A percentile compares a stretch with the other conserved stretches of the same genome.
phyloP scores from a whole-genome alignment of 169 alveolate genomes.

The Theileria equi region DNA sequence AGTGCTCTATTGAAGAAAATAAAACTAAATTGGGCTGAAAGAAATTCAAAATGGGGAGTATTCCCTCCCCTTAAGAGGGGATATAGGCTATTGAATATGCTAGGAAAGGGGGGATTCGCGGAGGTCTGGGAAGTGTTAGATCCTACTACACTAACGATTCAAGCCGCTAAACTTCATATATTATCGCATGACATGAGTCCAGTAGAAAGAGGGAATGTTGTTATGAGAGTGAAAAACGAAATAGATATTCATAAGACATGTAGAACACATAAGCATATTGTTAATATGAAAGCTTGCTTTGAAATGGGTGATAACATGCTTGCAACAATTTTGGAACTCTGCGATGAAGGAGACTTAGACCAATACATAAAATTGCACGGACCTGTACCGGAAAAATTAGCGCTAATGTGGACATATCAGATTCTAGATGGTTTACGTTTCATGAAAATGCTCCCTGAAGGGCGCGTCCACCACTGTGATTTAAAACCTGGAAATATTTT shows the following conservation, averaged over 20 bases:
- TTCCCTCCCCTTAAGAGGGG: slow-evolving; percentile 75
- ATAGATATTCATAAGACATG: slow-evolving; percentile 83
- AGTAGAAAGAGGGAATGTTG: slow-evolving; percentile 79
- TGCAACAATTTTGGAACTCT: slow-evolving; percentile 80
- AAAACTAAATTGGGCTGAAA: slow-evolving; percentile 70
- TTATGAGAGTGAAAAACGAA: slow-evolving; percentile 84
- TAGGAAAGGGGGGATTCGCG: slow-evolving; percentile 89
- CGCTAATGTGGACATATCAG: slow-evolving; percentile 84
- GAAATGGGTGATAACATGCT: slow-evolving; percentile 83
- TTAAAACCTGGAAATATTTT: slow-evolving; percentile 86
- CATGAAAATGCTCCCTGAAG: slow-evolving; percentile 81
- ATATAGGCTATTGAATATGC: slow-evolving; percentile 80
- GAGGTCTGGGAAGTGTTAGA: slow-evolving; percentile 90
- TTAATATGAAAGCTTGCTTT: slow-evolving; percentile 87
- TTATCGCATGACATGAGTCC: slow-evolving; percentile 81
- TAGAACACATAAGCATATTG: slow-evolving; percentile 83
- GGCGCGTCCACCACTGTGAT: slow-evolving; percentile 83
- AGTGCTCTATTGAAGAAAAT: slow-evolving; percentile 71
- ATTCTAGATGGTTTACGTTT: slow-evolving; percentile 80
- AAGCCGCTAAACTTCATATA: slow-evolving; percentile 86
- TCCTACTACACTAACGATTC: slow-evolving; percentile 82
- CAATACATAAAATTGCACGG: slow-evolving; percentile 83
- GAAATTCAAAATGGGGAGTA: slow-evolving; percentile 74
- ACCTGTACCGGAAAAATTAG: slow-evolving; percentile 82
- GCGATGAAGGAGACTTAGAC: slow-evolving; percentile 85